Evolutionary conservation across 305 asterid species (phyloP), one percentile per base, ranked within the genome.

Genomic region (Fraxinus nigra): DNA sequence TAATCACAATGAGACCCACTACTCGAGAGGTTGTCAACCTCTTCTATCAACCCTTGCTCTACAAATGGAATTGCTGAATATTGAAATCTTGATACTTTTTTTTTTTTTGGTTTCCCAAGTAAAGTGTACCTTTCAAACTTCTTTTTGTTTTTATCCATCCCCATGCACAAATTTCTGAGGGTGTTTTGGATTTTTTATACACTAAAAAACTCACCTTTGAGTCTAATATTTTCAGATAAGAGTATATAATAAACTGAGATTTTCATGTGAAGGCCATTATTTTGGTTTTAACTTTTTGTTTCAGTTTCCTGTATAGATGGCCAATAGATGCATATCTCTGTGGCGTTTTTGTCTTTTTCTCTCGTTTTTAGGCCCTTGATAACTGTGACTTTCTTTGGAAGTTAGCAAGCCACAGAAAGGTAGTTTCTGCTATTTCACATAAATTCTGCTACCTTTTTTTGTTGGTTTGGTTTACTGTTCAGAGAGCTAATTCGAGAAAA

Each of bases 371-470:
- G 80, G 78, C 85, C 89, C 89, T 88, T 87, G 88, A 85, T 83
- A 88, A 83, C 88, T 89, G 90, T 83, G 87, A 79, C 59, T 79
- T 79, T 79, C 76, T 83, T 84, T 88, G 89, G 90, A 87, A 77
- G 59, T 80, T 86, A 86, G 84, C 84, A 43, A 70, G 76, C 40
- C 40, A 69, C 75, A 30, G 75, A 69, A 69, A 69, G 75, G 75
- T 81, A 70, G 69, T 77, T 80, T 24, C 74, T 82, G 63, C 74
- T 40, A 74, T 73, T 73, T 79, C 84, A 78, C 82, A 82, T 82
- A 26, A 78, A 67, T 82, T 75, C 70, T 82, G 79, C 75, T 28
- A 14, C 76, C 76, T 16, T 67, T 69, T 30, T 30, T 69, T 30
- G 75, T 70, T 70, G 43, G 13, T 33, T 14, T 16, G 38, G 38